A percentile compares a stretch with the other conserved stretches of the same genome.
phyloP scores from a whole-genome alignment of 2,329 filamentous ascomycete genomes.

The Didymella lethalis region DNA sequence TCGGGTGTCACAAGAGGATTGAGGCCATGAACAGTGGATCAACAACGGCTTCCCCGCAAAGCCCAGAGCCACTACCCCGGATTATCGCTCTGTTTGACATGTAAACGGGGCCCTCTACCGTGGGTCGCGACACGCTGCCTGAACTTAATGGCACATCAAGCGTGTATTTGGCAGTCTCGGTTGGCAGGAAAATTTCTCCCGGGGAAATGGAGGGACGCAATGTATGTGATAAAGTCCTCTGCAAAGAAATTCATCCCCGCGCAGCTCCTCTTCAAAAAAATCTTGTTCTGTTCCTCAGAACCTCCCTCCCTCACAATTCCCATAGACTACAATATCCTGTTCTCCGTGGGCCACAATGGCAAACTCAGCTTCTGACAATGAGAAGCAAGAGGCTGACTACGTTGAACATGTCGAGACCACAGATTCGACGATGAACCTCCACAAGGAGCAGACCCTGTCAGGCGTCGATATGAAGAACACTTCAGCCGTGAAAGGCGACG shows the following conservation, averaged over 20 bases:
- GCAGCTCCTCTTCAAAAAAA: background rate
- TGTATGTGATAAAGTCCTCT: constrained; percentile 10
- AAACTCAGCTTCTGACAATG: constrained; percentile 27
- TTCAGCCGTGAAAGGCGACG: constrained; percentile 50
- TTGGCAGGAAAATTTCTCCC: constrained; percentile 16
- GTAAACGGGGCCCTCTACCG: constrained; percentile 16
- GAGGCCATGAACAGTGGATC: constrained; percentile 17
- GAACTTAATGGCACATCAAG: constrained; percentile 3
- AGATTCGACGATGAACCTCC: constrained; percentile 35
- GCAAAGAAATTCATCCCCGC: background rate
- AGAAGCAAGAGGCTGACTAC: constrained; percentile 36
- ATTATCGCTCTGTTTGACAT: constrained; percentile 25
- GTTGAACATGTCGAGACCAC: constrained; percentile 36
- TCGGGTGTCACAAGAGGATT: constrained; percentile 3
- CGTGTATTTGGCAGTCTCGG: constrained; percentile 15
- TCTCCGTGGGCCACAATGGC: constrained; percentile 22
- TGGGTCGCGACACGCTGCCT: constrained; percentile 6
- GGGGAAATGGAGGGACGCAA: constrained; percentile 11
- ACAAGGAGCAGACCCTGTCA: constrained; percentile 37
- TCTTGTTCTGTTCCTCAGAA: background rate
- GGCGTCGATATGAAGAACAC: constrained; percentile 48
- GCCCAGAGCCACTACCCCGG: constrained; percentile 31
- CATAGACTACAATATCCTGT: background rate
- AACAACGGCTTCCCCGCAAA: constrained; percentile 38
- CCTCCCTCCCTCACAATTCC: background rate